Conservation (phyloP, 257 asterid genomes). For the Solanum lycopersicoides region DNA sequence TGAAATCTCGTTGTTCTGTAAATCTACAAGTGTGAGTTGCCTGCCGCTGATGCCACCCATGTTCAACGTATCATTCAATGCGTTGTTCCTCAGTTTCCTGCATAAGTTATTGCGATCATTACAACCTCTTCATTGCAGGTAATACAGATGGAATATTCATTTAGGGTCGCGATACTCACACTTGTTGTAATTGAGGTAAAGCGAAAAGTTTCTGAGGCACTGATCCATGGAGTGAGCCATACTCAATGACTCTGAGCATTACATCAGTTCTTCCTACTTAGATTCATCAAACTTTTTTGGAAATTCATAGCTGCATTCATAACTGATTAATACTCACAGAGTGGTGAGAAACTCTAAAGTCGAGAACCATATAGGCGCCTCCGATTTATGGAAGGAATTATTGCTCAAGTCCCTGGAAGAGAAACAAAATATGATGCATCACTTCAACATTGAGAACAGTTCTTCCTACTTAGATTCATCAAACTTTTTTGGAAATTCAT, state of each 20-base stretch:
- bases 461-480: conserved; percentile 6
- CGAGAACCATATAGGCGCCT: conserved; percentile 74
- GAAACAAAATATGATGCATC: neutral
- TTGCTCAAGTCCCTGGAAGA: conserved; percentile 84
- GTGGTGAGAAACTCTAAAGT: conserved; percentile 68
- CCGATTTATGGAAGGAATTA: conserved; percentile 58
- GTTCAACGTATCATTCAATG: conserved; percentile 57
- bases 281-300: neutral
- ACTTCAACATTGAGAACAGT: neutral
- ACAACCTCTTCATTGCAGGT: neutral
- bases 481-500: neutral
- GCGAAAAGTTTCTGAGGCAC: conserved; percentile 59
- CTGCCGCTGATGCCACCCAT: conserved; percentile 52
- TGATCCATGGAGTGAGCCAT: conserved; percentile 68
- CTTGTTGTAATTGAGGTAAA: conserved; percentile 84
- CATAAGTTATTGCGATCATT: conserved; percentile 4
- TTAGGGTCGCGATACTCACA: conserved; percentile 38
- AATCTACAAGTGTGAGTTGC: conserved; percentile 71
- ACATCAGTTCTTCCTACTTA: conserved; percentile 7
- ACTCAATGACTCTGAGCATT: conserved; percentile 63
- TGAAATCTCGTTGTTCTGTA: conserved; percentile 65
- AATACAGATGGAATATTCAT: neutral
- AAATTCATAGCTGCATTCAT: neutral
- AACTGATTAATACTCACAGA: conserved; percentile 40
- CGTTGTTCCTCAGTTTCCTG: conserved; percentile 85